Evolutionary conservation across 345 rosid genomes (phyloP).

Genomic region (Eucalyptus polybractea): DNA sequence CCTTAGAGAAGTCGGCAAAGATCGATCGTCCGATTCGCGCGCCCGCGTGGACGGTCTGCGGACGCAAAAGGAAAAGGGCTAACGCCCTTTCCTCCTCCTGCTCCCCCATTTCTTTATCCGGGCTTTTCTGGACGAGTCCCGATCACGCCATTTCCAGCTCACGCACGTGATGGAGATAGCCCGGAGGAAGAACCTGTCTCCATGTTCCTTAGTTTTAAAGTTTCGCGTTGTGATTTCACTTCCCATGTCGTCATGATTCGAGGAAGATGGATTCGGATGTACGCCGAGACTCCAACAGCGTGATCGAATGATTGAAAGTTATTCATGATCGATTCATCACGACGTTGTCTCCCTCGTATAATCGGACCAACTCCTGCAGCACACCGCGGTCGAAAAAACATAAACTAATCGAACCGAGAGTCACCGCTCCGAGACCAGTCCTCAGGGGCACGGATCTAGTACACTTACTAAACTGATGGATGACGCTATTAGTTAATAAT

Average conservation of each 20-base stretch:
- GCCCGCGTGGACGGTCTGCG: not conserved
- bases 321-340: too few relatives aligned
- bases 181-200: not conserved
- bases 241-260: not conserved
- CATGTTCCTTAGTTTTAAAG: not conserved
- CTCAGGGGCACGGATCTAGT: not conserved
- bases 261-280: not conserved
- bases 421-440: not conserved
- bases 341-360: not conserved
- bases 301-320: not conserved
- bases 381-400: not conserved
- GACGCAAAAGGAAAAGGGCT: not conserved
- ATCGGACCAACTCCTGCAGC: not conserved
- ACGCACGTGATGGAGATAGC: not conserved
- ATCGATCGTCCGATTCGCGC: not conserved
- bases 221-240: accelerated
- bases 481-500: not conserved
- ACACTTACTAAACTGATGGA: not conserved
- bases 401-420: not conserved
- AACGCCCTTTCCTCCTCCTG: not conserved
- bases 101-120: not conserved
- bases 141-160: not conserved
- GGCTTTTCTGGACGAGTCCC: not conserved
- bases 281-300: not conserved
- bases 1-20: not conserved